These are phyloP conservation scores for Wickerhamiella dianesei DNA, from an alignment of 805 yeast genomes.

Conservation along the genomic window DNA sequence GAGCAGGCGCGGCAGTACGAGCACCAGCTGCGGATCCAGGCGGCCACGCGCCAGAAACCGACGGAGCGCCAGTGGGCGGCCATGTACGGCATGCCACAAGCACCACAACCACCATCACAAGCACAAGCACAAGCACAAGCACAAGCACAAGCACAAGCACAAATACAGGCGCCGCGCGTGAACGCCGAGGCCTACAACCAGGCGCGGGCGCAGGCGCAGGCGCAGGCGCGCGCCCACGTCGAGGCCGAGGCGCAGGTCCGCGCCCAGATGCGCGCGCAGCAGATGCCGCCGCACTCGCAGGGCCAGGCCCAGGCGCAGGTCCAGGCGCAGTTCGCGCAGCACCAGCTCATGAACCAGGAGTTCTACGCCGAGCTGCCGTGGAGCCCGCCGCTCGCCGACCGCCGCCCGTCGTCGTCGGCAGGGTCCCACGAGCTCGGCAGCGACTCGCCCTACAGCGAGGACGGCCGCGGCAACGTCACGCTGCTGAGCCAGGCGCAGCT, in stretches of 20 bases:
- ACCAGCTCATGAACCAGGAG: background rate
- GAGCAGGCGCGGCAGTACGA: background rate
- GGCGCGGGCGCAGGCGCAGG: background rate
- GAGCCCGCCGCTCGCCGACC: background rate
- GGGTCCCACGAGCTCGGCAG: background rate
- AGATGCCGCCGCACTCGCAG: background rate
- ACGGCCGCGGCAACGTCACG: background rate
- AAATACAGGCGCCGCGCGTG: background rate
- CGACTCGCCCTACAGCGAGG: conserved; percentile 1
- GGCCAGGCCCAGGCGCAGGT: background rate
- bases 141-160: background rate
- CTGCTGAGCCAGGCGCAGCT: background rate
- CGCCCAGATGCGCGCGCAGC: background rate
- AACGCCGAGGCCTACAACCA: background rate
- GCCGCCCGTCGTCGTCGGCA: background rate
- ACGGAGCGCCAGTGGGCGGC: background rate
- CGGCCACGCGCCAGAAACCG: no score
- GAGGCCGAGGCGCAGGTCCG: background rate
- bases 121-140: background rate
- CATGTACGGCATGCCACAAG: background rate
- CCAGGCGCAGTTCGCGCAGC: background rate
- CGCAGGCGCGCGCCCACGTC: background rate
- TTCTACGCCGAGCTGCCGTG: background rate
- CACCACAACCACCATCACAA: background rate
- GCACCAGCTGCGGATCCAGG: background rate